Evolutionary conservation across 2,329 filamentous ascomycete species (phyloP).

Genomic region (Trichoderma aggressivum): DNA sequence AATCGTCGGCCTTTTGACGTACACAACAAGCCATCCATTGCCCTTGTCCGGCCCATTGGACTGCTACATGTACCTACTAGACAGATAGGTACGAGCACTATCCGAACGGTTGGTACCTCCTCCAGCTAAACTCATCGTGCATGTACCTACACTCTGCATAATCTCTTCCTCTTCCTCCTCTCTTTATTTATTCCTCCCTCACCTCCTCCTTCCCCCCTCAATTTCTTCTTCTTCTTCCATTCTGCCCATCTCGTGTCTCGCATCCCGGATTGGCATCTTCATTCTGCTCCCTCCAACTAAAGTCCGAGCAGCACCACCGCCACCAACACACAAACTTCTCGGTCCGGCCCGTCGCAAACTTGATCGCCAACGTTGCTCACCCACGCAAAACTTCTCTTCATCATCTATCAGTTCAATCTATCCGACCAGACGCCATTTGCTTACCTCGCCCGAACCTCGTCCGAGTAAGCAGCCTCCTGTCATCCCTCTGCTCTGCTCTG

Average conservation of each 20-base stretch:
- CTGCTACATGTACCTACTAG: not conserved
- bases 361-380: not conserved
- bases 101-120: no score
- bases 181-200: not conserved
- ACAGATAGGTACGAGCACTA: no score
- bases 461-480: not conserved
- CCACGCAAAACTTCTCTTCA: no score
- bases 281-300: not conserved
- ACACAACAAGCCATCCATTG: no score
- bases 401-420: no score
- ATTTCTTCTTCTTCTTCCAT: not conserved
- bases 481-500: no score
- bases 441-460: not conserved
- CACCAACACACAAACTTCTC: not conserved
- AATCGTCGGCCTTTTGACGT: constrained; percentile 8
- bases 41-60: no score
- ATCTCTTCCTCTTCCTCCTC: no score
- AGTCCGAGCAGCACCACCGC: not conserved
- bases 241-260: not conserved
- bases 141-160: no score
- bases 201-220: not conserved
- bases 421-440: not conserved
- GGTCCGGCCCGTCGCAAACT: not conserved
- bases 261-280: not conserved
- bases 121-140: no score